A percentile compares a stretch with the other conserved stretches of the same genome.
Evolutionary conservation across 441 rosid species (phyloP).

Genomic region (Melastoma candidum): DNA sequence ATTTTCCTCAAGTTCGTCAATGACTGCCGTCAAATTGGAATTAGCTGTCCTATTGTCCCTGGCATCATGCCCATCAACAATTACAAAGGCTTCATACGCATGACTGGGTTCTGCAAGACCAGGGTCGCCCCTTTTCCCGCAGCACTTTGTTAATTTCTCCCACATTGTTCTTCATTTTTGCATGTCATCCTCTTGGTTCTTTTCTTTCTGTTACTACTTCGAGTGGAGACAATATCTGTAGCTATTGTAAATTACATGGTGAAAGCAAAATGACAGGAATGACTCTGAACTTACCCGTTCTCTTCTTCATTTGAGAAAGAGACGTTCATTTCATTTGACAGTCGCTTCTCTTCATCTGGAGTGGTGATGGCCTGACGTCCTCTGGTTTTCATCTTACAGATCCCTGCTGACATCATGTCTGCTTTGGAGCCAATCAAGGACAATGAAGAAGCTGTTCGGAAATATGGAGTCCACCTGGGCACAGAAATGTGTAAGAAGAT

Average conservation of each 20-base stretch:
- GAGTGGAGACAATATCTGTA: too few species aligned
- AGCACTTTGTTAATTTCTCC: background rate
- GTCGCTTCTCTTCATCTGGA: too few species aligned
- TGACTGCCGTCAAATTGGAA: slow-evolving; percentile 93
- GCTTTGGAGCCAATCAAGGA: slow-evolving; percentile 93
- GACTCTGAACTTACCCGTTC: too few species aligned
- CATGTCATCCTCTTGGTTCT: background rate
- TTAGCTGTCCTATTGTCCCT: slow-evolving; percentile 85
- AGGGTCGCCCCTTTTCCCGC: slow-evolving; percentile 37
- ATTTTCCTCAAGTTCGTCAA: slow-evolving; percentile 78
- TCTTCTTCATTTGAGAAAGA: too few species aligned
- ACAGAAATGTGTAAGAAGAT: slow-evolving; percentile 93
- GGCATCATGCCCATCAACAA: slow-evolving; percentile 97
- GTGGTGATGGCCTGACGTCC: background rate
- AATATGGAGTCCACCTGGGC: slow-evolving; percentile 87
- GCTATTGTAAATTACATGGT: too few species aligned
- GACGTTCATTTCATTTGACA: too few species aligned
- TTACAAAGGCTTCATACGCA: slow-evolving; percentile 90
- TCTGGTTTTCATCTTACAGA: slow-evolving; percentile 23
- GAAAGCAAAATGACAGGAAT: too few species aligned
- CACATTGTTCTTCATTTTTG: too few species aligned
- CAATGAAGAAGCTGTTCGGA: slow-evolving; percentile 89
- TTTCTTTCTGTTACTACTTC: background rate
- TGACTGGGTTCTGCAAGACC: slow-evolving; percentile 98
- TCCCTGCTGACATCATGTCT: slow-evolving; percentile 74